Evolutionary conservation across 768 basidiomycete genomes (phyloP).

Genomic region (Dioszegia hungarica): DNA sequence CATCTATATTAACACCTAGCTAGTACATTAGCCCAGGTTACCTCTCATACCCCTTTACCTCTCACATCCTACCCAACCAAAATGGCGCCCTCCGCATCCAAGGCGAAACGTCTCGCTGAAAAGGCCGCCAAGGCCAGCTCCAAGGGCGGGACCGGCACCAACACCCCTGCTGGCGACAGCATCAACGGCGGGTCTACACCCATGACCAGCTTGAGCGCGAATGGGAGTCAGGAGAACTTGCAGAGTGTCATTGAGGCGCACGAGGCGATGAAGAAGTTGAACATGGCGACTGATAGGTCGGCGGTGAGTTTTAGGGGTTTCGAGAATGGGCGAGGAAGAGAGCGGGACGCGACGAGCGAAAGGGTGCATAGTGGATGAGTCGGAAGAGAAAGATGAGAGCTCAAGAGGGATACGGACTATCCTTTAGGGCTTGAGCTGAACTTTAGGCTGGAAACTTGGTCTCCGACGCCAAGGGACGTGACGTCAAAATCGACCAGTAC

Average conservation of each 20-base stretch:
- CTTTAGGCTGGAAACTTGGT: conserved; percentile 75
- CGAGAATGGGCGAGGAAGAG: neutral
- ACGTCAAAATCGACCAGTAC: conserved; percentile 94
- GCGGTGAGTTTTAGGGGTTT: conserved; percentile 34
- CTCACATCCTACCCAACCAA: conserved; percentile 8
- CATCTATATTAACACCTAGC: neutral
- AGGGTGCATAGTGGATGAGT: neutral
- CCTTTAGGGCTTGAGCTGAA: conserved; percentile 1
- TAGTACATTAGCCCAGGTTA: neutral
- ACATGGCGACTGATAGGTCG: conserved; percentile 82
- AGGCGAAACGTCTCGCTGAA: conserved; percentile 88
- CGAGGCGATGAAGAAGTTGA: conserved; percentile 74
- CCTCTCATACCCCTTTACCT: neutral
- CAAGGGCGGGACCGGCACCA: conserved; percentile 41
- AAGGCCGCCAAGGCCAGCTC: conserved; percentile 63
- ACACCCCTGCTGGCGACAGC: conserved; percentile 62
- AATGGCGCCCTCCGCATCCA: conserved; percentile 51
- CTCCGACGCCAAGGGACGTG: conserved; percentile 84
- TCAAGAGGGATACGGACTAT: no score
- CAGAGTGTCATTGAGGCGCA: conserved; percentile 57
- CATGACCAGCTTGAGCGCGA: conserved; percentile 72
- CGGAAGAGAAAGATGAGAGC: no score
- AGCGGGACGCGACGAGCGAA: neutral
- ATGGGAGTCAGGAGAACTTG: conserved; percentile 74
- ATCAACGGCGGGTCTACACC: conserved; percentile 68